Percentiles rank a stretch among this genome's conserved stretches.
Conservation (phyloP, 306 rosid species). For the Neltuma alba region DNA sequence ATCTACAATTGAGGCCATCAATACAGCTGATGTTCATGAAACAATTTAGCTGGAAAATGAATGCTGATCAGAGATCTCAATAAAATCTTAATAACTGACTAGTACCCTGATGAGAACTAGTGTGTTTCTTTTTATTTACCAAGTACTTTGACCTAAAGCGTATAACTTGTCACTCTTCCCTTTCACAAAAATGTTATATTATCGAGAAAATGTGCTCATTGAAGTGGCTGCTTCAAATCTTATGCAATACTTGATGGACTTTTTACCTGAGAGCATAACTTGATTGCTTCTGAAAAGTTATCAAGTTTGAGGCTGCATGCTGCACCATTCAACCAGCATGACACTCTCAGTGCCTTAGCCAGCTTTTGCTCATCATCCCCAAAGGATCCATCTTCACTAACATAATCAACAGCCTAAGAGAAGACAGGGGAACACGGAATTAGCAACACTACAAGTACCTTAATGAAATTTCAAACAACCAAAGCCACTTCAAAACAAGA, state of each 20-base stretch:
- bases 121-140: slow-evolving; percentile 19
- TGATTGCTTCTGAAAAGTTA: slow-evolving; percentile 61
- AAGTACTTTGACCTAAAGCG: slow-evolving; percentile 17
- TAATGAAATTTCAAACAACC: slow-evolving; percentile 10
- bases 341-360: slow-evolving; percentile 51
- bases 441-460: slow-evolving; percentile 5
- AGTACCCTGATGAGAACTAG: slow-evolving; percentile 1
- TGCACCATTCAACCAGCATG: slow-evolving; percentile 78
- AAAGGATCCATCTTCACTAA: slow-evolving; percentile 55
- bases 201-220: background rate
- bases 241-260: slow-evolving; percentile 11
- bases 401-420: slow-evolving; percentile 64
- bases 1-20: background rate
- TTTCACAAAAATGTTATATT: slow-evolving; percentile 10
- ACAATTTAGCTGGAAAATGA: slow-evolving; percentile 24
- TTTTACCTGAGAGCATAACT: slow-evolving; percentile 65
- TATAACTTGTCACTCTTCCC: slow-evolving; percentile 20
- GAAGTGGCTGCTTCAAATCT: slow-evolving; percentile 8
- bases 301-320: slow-evolving; percentile 72
- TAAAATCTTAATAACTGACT: slow-evolving; percentile 11
- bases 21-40: slow-evolving; percentile 11
- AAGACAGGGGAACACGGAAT: slow-evolving; percentile 28
- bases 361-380: slow-evolving; percentile 55
- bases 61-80: background rate
- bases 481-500: slow-evolving; percentile 24